Percentiles rank a stretch among this genome's conserved stretches.
These are phyloP conservation scores for Erythrophleum fordii DNA, from an alignment of 306 rosid species.

Conservation along the genomic window DNA sequence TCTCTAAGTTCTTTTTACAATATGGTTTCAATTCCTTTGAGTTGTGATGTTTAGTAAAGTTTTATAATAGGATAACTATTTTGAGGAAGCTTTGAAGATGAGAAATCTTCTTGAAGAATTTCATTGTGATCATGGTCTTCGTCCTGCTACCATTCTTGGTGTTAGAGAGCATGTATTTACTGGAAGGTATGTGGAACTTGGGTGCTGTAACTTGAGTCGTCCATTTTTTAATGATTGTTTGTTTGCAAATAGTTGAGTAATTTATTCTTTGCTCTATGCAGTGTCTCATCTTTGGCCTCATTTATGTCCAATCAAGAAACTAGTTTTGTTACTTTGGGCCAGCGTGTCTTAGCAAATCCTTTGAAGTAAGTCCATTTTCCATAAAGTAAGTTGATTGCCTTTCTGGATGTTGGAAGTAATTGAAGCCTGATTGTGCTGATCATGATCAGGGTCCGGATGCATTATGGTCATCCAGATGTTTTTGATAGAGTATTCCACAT, in stretches of 20 bases:
- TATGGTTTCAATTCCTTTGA: slow-evolving; percentile 16
- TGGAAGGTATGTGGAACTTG: slow-evolving; percentile 64
- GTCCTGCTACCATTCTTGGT: slow-evolving; percentile 88
- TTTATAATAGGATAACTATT: slow-evolving; percentile 54
- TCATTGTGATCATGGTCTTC: slow-evolving; percentile 74
- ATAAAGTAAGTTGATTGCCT: slow-evolving; percentile 25
- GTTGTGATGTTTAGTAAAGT: slow-evolving; percentile 31
- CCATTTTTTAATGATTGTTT: slow-evolving; percentile 1
- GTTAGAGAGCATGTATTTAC: slow-evolving; percentile 95
- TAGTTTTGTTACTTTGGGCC: slow-evolving; percentile 93
- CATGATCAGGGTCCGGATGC: slow-evolving; percentile 85
- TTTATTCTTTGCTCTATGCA: slow-evolving; percentile 41
- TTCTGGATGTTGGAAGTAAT: slow-evolving; percentile 25
- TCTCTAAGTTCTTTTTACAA: background rate
- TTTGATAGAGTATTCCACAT: slow-evolving; percentile 93
- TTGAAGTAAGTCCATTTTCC: slow-evolving; percentile 69
- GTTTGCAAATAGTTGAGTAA: background rate
- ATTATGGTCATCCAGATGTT: slow-evolving; percentile 98
- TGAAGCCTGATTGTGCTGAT: slow-evolving; percentile 6
- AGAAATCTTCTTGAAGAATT: slow-evolving; percentile 97
- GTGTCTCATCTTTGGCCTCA: slow-evolving; percentile 93
- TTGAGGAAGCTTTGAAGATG: slow-evolving; percentile 83
- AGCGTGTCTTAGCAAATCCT: slow-evolving; percentile 95
- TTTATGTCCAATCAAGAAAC: slow-evolving; percentile 95
- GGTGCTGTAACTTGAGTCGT: slow-evolving; percentile 7